phyloP scores from a whole-genome alignment of 768 basidiomycete genomes.

The Tulasnella sp. region DNA sequence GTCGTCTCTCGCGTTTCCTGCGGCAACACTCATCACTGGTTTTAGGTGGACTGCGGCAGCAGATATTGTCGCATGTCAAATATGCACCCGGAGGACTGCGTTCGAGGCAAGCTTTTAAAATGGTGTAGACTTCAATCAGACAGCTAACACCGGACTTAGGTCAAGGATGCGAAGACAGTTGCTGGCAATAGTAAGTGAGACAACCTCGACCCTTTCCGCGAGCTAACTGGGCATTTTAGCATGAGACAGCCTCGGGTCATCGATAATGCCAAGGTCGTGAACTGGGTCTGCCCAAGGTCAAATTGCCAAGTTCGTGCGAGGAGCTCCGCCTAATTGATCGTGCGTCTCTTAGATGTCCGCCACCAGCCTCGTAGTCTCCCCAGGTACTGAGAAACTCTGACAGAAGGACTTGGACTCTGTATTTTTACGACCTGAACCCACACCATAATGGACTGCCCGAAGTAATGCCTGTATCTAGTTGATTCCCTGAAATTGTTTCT shows the following conservation, averaged over 20 bases:
- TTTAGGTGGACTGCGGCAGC: slow-evolving; percentile 14
- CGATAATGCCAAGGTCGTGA: slow-evolving; percentile 18
- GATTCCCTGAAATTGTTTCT: neutral
- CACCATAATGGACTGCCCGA: slow-evolving; percentile 13
- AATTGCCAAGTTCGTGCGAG: neutral
- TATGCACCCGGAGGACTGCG: slow-evolving; percentile 23
- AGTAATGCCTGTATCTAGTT: slow-evolving; percentile 12
- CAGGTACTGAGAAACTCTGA: slow-evolving; percentile 1
- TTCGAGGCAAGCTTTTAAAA: slow-evolving; percentile 8
- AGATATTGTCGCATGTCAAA: slow-evolving; percentile 20
- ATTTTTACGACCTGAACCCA: neutral
- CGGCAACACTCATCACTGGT: neutral
- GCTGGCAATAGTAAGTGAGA: slow-evolving; percentile 27
- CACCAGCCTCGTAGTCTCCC: neutral
- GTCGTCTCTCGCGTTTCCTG: neutral
- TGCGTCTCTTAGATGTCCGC: slow-evolving; percentile 5
- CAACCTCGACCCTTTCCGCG: neutral
- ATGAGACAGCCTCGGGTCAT: slow-evolving; percentile 23
- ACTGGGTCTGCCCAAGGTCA: slow-evolving; percentile 21
- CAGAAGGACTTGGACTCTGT: slow-evolving; percentile 11
- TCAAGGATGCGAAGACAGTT: slow-evolving; percentile 23
- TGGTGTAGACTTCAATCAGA: neutral
- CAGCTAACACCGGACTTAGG: neutral
- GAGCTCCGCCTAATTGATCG: slow-evolving; percentile 8
- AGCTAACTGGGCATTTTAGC: neutral